Base-by-base conservation (phyloP, 2,329 filamentous ascomycete species). In the Penicillium thymicola region DNA sequence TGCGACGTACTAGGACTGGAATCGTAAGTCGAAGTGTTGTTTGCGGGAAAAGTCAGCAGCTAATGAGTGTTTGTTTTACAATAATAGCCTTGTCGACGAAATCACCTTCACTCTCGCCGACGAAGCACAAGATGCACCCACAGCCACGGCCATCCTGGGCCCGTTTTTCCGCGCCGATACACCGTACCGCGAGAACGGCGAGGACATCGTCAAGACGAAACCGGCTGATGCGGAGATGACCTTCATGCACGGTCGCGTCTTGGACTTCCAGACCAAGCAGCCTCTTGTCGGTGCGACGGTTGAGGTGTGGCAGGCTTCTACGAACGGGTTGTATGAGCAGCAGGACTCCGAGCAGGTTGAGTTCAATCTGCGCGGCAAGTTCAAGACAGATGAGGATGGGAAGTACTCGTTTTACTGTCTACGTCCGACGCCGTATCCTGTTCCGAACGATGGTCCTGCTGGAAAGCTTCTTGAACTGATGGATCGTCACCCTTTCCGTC, bases 101-200 rank as follows among this genome's bases (percentile, higher is more conserved):
- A 93, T 94, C 68, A 90, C 88, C 54, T 88, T 86, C 75, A 86
- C 85, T 59, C 78, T 83, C 49, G 81, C 82, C 30, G 81, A 81
- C 48, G 76, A 80, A 52, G 76, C 78, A 14, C 68, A 76, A 14
- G 79, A 81, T 38, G 79, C 78, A 0, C 79, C 85, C 11, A 94
- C 90, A 5, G 84, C 89, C 2, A 89, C 89, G 4, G 86, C 90
- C 40, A 91, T 96, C 62, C 82, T 96, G 0, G 91, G 91, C 0
- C 91, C 91, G 1, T 96, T 96, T 77, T 95, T 89, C 84, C 83
- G 89, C 6, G 81, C 85, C 42, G 82, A 92, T 64, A 85, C 90
- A 0, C 90, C 90, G 5, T 76, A 82, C 56, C 82, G 87, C 45
- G 75, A 84, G n/a, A 89, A 89, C 68, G 90, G 89, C 48, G 82